Evolutionary conservation across 1,284 basidiomycete genomes (phyloP), one percentile per base, ranked within the genome.

Genomic region (Bjerkandera adusta): DNA sequence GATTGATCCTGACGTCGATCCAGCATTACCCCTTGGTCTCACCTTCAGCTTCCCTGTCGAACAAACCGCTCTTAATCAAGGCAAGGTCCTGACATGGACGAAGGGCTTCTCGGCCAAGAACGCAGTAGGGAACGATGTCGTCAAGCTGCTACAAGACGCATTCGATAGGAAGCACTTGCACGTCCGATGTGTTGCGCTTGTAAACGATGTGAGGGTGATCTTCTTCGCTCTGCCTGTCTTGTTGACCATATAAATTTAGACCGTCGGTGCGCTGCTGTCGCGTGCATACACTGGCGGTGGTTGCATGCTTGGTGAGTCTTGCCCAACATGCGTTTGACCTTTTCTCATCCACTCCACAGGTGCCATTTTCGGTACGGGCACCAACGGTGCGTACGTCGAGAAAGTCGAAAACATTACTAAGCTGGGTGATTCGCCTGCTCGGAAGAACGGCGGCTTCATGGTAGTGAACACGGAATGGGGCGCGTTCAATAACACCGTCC

Each of bases 401-500:
- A 77, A 89, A 57, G 75, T 95, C 4, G 68, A 79, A 44, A 93
- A 91, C 48, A 86, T 98, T 62, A 83, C 75, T 38, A 98, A 98
- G 68, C 72, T 95, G 3, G 79, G 79, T 15, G 81, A 85, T 50
- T 73, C 69, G 42, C 72, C 82, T 39, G 72, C 76, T 4, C 76
- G 73, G 37, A 69, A 75, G 20, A 69, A 73, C 47, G 88, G 85
- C 15, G 82, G 85, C 22, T 71, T 79, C 56, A 99, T 99, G 96
- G 81, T 98, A 49, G 81, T 99, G 51, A 99, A 99, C 71, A 92
- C 92, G 2, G 97, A 99, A 71, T 98, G 97, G 94, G 95, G 94
- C 55, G 93, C 83, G 29, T 95, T 97, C 68, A 90, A 97, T 68
- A 95, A 96, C 66, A 75, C 81, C 36, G 92, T 91, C 61, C 55